Base-by-base conservation (phyloP, 169 alveolate genomes). In the Cyclospora cayetanensis region DNA sequence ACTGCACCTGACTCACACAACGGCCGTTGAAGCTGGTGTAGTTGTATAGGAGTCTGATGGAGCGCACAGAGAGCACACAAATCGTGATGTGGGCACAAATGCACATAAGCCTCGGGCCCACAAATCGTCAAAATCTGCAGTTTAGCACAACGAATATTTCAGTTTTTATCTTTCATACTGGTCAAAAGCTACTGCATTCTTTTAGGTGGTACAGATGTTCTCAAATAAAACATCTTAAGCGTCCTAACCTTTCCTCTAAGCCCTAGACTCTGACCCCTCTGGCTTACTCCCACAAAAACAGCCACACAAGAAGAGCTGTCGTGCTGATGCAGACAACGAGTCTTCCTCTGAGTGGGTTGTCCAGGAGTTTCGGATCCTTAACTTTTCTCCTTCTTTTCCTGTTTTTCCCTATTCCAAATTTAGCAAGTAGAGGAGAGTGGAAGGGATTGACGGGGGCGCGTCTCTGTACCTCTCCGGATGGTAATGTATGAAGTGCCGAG, bases 1-100 rank as follows among this genome's bases (percentile, higher is more conserved):
- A 95, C n/a, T 94, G 84, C 1, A 96, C 97, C 50, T 92, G 91
- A 25, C 97, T 94, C 37, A 94, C 92, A 70, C 97, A 96, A 18
- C 97, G 86, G 1, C 97, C 97, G 93, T 95, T 95, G 93, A 94
- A 96, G 29, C 96, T 94, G 22, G 94, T 92, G 83, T 95, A 93
- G 88, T 96, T 96, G 91, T 89, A 95, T 22, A 96, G 90, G 90
- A 93, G 34, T 72, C 96, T 94, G 89, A 4, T n/a, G 1, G n/a
- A n/a, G n/a, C n/a, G n/a, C n/a, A n/a, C n/a, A n/a, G n/a, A n/a
- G n/a, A n/a, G n/a, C n/a, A n/a, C n/a, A 1, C 18, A 9, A 34
- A 5, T 11, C 29, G 74, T 4, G 29, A 87, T 25, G 41, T 3
- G 34, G 9, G 37, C 37, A 34, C 20, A 11, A 2, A 5, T 12